These are phyloP conservation scores for Leccinum discolor DNA, from an alignment of 1,284 basidiomycete genomes.

Conservation along the genomic window DNA sequence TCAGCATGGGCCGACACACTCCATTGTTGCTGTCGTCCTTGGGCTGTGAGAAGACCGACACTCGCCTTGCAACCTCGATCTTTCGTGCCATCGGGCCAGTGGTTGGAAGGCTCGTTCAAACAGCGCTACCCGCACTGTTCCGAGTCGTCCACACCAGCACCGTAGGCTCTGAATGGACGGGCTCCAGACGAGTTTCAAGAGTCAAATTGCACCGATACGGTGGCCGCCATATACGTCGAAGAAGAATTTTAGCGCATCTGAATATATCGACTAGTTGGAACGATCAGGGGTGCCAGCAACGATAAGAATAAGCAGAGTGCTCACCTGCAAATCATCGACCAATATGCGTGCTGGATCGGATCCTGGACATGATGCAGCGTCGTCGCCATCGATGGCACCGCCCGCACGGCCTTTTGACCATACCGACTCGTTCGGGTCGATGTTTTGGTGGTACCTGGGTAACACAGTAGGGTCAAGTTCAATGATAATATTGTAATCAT, in stretches of 20 bases:
- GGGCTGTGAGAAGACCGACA: no score
- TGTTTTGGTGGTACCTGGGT: slow-evolving; percentile 74
- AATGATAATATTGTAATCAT: slow-evolving; percentile 88
- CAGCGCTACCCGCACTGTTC: no score
- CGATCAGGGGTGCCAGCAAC: slow-evolving; percentile 2
- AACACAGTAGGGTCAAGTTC: slow-evolving; percentile 67
- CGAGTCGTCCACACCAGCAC: no score
- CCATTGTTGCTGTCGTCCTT: no score
- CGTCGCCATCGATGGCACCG: slow-evolving; percentile 47
- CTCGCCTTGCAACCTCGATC: no score
- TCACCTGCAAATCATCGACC: slow-evolving; percentile 66
- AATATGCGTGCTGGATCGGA: slow-evolving; percentile 81
- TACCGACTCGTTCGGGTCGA: slow-evolving; percentile 47
- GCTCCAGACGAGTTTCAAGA: slow-evolving; percentile 61
- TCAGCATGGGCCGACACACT: no score
- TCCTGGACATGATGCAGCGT: slow-evolving; percentile 50
- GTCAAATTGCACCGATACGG: slow-evolving; percentile 86
- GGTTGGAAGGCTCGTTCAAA: no score
- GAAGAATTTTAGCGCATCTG: slow-evolving; percentile 84
- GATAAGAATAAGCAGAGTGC: slow-evolving; percentile 2
- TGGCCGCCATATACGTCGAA: slow-evolving; percentile 84
- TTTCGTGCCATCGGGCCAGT: no score
- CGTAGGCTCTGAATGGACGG: slow-evolving; percentile 71
- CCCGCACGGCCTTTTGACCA: slow-evolving; percentile 46
- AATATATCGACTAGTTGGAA: slow-evolving; percentile 59